phyloP scores from a whole-genome alignment of 2,329 filamentous ascomycete species.

The Spiromastix sp. region DNA sequence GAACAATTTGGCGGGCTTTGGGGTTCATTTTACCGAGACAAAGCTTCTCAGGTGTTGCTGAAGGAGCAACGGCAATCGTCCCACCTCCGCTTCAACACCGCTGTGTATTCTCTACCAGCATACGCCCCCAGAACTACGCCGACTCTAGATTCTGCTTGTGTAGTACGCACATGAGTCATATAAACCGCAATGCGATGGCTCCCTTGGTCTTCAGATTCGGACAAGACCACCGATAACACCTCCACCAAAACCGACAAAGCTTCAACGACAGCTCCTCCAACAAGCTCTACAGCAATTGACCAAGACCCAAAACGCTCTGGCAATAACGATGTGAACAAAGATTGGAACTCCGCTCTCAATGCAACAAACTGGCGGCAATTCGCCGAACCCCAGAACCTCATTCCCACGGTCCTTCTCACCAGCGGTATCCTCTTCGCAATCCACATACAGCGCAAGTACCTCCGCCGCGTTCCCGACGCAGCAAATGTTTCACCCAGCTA shows the following conservation, averaged over 20 bases:
- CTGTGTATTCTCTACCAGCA: too few relatives aligned
- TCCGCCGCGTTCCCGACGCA: conserved; percentile 74
- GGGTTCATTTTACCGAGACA: too few relatives aligned
- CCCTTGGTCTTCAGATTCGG: conserved; percentile 33
- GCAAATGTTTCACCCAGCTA: conserved; percentile 63
- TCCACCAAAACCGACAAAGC: conserved; percentile 8
- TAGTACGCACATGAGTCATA: conserved; percentile 8
- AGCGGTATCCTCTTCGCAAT: conserved; percentile 26
- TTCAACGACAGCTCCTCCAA: conserved; percentile 6
- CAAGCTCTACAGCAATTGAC: conserved; percentile 10
- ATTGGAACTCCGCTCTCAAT: conserved; percentile 36
- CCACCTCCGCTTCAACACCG: too few relatives aligned
- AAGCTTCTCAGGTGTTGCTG: too few relatives aligned
- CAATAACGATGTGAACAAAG: conserved; percentile 19
- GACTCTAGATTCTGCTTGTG: too few relatives aligned
- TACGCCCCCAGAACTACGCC: too few relatives aligned
- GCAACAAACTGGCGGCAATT: conserved; percentile 28
- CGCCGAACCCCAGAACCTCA: conserved; percentile 24
- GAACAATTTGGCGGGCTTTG: too few relatives aligned
- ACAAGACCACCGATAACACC: conserved; percentile 12
- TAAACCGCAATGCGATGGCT: conserved; percentile 39
- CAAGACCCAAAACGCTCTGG: conserved; percentile 14
- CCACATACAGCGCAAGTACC: conserved; percentile 41
- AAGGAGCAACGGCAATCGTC: too few relatives aligned
- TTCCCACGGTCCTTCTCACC: conserved; percentile 29